Conservation (phyloP, 345 rosid species). For the Salix purpurea region DNA sequence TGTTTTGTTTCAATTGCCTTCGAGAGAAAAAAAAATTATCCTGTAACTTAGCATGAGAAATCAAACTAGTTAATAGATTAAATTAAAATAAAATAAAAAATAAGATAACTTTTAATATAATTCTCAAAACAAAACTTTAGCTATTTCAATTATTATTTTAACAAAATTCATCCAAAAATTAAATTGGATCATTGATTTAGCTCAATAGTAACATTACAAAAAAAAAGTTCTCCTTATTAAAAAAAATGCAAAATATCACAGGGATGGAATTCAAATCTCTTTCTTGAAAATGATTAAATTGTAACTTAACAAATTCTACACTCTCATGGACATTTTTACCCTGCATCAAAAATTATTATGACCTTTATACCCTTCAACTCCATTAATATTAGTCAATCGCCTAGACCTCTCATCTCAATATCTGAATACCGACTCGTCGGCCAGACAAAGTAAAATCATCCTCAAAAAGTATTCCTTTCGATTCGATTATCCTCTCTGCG, state of each 20-base stretch:
- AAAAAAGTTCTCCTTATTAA: too few relatives aligned
- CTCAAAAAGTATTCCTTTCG: background rate
- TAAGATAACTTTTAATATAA: background rate
- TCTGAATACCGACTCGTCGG: background rate
- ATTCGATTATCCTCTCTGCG: background rate
- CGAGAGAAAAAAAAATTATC: too few relatives aligned
- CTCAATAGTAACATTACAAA: background rate
- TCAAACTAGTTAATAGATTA: background rate
- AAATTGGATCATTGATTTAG: background rate
- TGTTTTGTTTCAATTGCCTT: too few relatives aligned
- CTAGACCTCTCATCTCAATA: background rate
- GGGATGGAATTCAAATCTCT: too few relatives aligned
- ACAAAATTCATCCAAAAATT: background rate
- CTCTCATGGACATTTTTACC: background rate
- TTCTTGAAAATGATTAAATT: background rate
- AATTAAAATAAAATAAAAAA: background rate
- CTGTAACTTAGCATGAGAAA: too few relatives aligned
- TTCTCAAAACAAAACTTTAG: background rate
- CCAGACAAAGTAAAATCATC: background rate
- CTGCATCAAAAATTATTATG: background rate
- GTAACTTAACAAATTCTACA: background rate
- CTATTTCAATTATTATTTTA: background rate
- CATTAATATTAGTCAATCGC: background rate
- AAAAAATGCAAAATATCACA: too few relatives aligned
- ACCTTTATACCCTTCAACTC: background rate